Conservation (phyloP, 257 asterid species). For the Petrea volubilis region DNA sequence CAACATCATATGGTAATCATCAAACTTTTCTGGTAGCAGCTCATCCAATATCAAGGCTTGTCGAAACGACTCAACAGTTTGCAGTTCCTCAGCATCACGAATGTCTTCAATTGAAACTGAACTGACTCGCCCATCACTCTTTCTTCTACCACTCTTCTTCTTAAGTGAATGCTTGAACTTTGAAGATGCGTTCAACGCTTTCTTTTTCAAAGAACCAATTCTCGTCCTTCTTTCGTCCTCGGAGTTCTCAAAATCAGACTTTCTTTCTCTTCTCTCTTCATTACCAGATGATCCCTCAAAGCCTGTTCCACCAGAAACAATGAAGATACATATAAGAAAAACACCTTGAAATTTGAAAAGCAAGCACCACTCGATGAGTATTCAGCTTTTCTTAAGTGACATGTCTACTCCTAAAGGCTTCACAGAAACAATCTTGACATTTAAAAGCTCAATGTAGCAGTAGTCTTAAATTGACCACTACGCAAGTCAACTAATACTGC, state of each 20-base stretch:
- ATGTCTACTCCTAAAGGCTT: background rate
- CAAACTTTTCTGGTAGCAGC: slow-evolving; percentile 65
- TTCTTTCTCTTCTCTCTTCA: slow-evolving; percentile 86
- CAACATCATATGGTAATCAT: slow-evolving; percentile 85
- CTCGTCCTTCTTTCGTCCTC: slow-evolving; percentile 86
- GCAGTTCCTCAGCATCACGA: slow-evolving; percentile 75
- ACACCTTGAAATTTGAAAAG: background rate
- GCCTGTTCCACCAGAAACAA: slow-evolving; percentile 42
- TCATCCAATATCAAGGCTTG: slow-evolving; percentile 75
- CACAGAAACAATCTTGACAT: background rate
- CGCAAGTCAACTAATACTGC: background rate
- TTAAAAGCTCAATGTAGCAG: slow-evolving; percentile 9
- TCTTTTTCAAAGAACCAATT: slow-evolving; percentile 77
- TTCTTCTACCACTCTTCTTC: slow-evolving; percentile 74
- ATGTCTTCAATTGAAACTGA: slow-evolving; percentile 88
- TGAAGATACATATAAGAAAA: slow-evolving; percentile 12
- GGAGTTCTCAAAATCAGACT: slow-evolving; percentile 82
- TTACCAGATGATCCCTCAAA: slow-evolving; percentile 78
- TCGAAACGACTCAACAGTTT: slow-evolving; percentile 79
- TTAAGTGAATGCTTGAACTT: slow-evolving; percentile 84
- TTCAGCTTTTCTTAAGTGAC: background rate
- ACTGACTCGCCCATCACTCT: slow-evolving; percentile 73
- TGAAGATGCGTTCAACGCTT: slow-evolving; percentile 80
- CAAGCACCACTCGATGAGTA: background rate
- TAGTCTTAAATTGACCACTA: background rate